phyloP scores from a whole-genome alignment of 139 green algal species.

The Closterium sp. region DNA sequence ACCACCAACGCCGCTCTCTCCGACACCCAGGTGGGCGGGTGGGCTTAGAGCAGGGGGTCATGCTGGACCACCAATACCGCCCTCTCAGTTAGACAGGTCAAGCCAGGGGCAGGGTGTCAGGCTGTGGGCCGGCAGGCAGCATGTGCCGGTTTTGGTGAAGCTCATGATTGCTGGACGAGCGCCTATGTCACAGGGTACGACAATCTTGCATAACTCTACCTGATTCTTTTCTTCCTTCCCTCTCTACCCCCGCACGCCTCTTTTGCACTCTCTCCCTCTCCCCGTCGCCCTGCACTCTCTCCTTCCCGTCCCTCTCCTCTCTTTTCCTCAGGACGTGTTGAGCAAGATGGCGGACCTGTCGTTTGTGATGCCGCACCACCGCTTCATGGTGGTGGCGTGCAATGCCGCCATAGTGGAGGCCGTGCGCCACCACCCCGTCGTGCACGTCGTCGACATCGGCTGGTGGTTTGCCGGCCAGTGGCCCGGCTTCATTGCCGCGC shows the following conservation, averaged over 20 bases:
- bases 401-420: neutral
- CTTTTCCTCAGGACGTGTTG: neutral
- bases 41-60: too few relatives aligned
- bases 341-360: neutral
- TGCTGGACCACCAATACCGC: too few relatives aligned
- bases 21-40: too few relatives aligned
- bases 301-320: neutral
- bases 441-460: conserved; percentile 22
- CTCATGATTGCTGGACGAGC: too few relatives aligned
- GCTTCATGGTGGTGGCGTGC: neutral
- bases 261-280: neutral
- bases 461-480: conserved; percentile 5
- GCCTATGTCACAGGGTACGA: too few relatives aligned
- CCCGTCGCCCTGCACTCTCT: neutral
- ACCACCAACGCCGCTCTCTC: too few relatives aligned
- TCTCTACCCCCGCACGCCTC: neutral
- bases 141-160: too few relatives aligned
- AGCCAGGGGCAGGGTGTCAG: too few relatives aligned
- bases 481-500: conserved; percentile 1
- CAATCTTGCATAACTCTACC: neutral
- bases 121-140: too few relatives aligned
- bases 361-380: neutral
- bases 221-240: neutral
- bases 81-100: too few relatives aligned
- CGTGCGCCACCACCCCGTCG: neutral